Evolutionary conservation across 164 flowering plant genomes (phyloP).

Genomic region (Berberis thunbergii): DNA sequence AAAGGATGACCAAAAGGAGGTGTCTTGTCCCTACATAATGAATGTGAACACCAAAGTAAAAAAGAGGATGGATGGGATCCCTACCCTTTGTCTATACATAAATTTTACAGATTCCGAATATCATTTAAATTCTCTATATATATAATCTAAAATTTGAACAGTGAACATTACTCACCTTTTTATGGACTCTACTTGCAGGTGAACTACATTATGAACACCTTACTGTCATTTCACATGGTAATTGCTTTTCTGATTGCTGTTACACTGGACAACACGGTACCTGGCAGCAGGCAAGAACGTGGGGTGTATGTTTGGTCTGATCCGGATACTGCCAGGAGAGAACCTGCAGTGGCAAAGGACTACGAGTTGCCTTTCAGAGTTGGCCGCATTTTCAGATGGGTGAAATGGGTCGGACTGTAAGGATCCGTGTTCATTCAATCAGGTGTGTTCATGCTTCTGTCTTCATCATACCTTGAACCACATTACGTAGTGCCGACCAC

Average conservation of each 20-base stretch:
- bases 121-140: no score
- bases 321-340: conserved; percentile 70
- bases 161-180: no score
- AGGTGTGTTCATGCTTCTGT: neutral
- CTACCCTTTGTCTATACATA: no score
- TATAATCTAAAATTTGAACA: no score
- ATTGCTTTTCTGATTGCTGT: conserved; percentile 83
- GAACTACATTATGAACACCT: conserved; percentile 78
- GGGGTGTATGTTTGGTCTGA: conserved; percentile 95
- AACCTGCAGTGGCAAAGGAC: conserved; percentile 78
- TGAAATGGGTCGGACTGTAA: conserved; percentile 91
- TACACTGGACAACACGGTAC: conserved; percentile 86
- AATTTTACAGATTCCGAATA: no score
- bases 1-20: no score
- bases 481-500: no score
- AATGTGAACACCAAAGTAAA: no score
- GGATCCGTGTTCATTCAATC: neutral
- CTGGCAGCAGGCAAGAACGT: conserved; percentile 89
- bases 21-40: no score
- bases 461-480: no score
- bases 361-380: conserved; percentile 84
- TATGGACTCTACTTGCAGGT: conserved; percentile 35
- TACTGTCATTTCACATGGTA: conserved; percentile 86
- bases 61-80: no score
- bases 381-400: conserved; percentile 85